Base-by-base conservation (phyloP, 2,329 filamentous ascomycete species). In the Sporothrix protearum region DNA sequence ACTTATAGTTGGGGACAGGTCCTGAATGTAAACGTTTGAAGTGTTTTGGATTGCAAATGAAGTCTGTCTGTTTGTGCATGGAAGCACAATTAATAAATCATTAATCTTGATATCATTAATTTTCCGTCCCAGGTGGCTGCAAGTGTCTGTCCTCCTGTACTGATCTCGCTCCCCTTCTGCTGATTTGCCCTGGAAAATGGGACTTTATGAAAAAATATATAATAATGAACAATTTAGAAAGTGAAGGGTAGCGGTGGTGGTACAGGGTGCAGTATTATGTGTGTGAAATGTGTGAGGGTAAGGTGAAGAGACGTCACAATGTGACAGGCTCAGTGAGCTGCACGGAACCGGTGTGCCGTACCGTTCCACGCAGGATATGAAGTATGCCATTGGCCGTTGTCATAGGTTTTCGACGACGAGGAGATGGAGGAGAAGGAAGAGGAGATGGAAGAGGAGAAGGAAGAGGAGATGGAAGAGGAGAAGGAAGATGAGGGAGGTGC, bases 321-420 rank as follows among this genome's bases (percentile, higher is more conserved):
- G 28, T 47, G 14, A 66, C 9, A 36, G 22, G 4, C 36, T 45
- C 28, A 64, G 59, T 42, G 59, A 6, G 39, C 55, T 3, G 16
- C 28, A 28, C 69, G 64, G 30, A 69, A 76, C 22, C 76, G 76
- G 42, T 71, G 76, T 16, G 57, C 71, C 1, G 83, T 83, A 68
- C 76, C 79, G 73, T 83, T 85, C 81, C 81, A 83, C 0, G 81
- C 57, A 2, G 82, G 82, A 70, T 84, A 85, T 0, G 79, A 79
- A 3, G 83, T 83, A 71, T 83, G 82, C 84, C 83, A 85, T 67
- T 76, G 76, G 22, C 83, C 83, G 69, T 85, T 74, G 71, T 85
- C 83, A 53, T 81, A 78, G 14, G 78, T 79, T 28, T 71, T 73
- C 45, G 72, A 71, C 16, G 74, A 45, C n/a, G 36, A 45, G 36